These are phyloP conservation scores for Penicillium sp. DNA, from an alignment of 2,329 filamentous ascomycete species.

Conservation along the genomic window DNA sequence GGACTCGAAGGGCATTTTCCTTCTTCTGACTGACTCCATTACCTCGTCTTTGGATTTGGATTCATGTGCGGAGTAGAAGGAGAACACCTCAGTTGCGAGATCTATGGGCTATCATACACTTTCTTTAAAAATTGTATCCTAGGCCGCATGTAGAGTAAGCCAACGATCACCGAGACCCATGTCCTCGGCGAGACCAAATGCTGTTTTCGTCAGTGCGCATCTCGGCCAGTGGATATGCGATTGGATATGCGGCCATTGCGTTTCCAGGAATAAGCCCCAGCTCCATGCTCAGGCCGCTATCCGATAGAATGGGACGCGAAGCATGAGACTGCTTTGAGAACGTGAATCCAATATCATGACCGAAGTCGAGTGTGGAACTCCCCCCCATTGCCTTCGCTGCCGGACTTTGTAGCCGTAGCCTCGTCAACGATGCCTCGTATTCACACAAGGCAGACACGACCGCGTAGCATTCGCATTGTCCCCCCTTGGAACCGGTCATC, in stretches of 20 bases:
- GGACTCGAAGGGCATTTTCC: neutral
- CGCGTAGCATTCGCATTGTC: neutral
- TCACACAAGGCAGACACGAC: neutral
- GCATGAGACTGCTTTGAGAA: slow-evolving; percentile 10
- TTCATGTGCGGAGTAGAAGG: too few relatives aligned
- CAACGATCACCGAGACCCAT: neutral
- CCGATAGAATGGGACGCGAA: slow-evolving; percentile 1
- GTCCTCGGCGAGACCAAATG: neutral
- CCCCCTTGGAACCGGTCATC: neutral
- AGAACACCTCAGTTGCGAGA: too few relatives aligned
- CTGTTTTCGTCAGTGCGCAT: slow-evolving; percentile 16
- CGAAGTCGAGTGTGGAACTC: too few relatives aligned
- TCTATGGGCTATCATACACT: neutral
- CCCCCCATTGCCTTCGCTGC: neutral
- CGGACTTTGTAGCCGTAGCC: neutral
- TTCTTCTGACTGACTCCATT: neutral
- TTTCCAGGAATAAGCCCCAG: neutral
- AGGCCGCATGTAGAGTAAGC: neutral
- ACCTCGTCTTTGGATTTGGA: neutral
- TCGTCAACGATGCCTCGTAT: neutral
- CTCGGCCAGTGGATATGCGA: slow-evolving; percentile 14
- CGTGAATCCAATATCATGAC: neutral
- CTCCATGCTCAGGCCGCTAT: slow-evolving; percentile 6
- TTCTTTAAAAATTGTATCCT: neutral
- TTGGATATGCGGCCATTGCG: slow-evolving; percentile 15